Evolutionary conservation across 441 rosid species (phyloP).

Genomic region (Bocquillonia castaneifolia): DNA sequence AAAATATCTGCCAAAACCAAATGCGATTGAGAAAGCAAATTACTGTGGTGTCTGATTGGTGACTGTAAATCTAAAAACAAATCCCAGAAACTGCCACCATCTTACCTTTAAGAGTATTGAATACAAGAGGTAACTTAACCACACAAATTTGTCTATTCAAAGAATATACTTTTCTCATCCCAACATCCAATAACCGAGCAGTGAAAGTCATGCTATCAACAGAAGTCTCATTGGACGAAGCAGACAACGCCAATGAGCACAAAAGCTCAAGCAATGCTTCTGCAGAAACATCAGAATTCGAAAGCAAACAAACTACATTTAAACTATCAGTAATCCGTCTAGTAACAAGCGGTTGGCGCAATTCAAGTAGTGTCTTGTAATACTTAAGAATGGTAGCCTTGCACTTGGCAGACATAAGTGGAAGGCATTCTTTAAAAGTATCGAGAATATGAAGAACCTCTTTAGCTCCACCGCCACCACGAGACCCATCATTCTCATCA

Average conservation of each 20-base stretch:
- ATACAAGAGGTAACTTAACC: conserved; percentile 59
- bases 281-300: conserved; percentile 51
- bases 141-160: conserved; percentile 61
- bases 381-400: conserved; percentile 50
- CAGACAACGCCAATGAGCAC: conserved; percentile 47
- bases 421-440: conserved; percentile 72
- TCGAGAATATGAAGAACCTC: conserved; percentile 64
- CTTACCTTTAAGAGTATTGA: conserved; percentile 77
- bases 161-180: conserved; percentile 63
- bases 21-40: conserved; percentile 12
- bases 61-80: not conserved
- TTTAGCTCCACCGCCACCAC: conserved; percentile 50
- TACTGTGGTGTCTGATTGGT: not conserved
- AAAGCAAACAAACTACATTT: conserved; percentile 52
- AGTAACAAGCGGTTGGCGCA: conserved; percentile 53
- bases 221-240: conserved; percentile 56
- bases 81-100: conserved; percentile 8
- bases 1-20: conserved; percentile 59
- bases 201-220: conserved; percentile 65
- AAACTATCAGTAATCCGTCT: conserved; percentile 72
- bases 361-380: conserved; percentile 55
- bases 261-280: conserved; percentile 65
- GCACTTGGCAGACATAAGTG: conserved; percentile 58
- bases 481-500: conserved; percentile 44
- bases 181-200: conserved; percentile 73